Evolutionary conservation across 805 yeast genomes (phyloP), one percentile per base, ranked within the genome.

Genomic region (Helenozyma rhizophorensis): DNA sequence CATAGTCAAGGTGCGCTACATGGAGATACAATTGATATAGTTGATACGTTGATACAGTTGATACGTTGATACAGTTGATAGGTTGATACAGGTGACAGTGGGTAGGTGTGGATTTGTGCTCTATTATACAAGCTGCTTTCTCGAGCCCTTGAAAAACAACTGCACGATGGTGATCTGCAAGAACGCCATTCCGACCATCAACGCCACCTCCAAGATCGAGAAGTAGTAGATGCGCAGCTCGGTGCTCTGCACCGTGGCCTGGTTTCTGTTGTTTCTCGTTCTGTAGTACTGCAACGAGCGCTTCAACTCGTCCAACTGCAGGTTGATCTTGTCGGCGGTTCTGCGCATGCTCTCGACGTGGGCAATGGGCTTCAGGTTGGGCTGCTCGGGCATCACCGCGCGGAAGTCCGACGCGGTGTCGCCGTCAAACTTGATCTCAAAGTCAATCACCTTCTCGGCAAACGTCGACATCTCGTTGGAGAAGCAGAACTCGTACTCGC

Each of bases 401-500:
- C 68, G 71, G 57, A 77, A 71, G 33, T 67, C 52, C 21, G 45
- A 47, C 34, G 47, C 49, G 13, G 47, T 54, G 23, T 55, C 76
- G 40, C 70, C 68, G 32, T 69, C 76, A 40, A 65, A 58, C 42
- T 68, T 73, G 51, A 88, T 74, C 53, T 88, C 95, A 48, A 88
- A 81, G 60, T 85, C 95, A 46, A 88, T 80, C 33, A 81, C 78
- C 62, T 86, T 87, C 53, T 83, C 89, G 34, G 88, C 81, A 54
- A 77, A 77, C 4, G 89, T 81, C 4, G 86, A 76, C 84, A 83
- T 82, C 42, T 78, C 83, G 58, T 85, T 83, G 49, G 77, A 63
- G 65, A 88, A 86, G 62, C 96, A 88, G 57, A 88, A 81, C 58
- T 81, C 83, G 65, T 86, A 88, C 58, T 88, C 96, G 26, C 96